Percentiles rank a stretch among this genome's conserved stretches.
Conservation (phyloP, 306 rosid genomes). For the Sindora glabra region DNA sequence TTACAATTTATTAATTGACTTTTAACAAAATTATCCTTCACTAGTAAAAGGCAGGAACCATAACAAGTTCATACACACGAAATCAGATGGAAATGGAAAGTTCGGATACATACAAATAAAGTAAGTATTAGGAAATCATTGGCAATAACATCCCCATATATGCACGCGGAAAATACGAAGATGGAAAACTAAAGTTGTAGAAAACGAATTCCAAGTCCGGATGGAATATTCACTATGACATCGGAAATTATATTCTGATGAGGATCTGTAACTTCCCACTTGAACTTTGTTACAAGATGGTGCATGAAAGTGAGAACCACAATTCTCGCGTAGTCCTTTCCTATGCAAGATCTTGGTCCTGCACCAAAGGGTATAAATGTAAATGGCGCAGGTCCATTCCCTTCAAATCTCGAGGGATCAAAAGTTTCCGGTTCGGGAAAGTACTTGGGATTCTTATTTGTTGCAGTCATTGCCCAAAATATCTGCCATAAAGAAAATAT, state of each 20-base stretch:
- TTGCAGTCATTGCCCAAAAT: slow-evolving; percentile 27
- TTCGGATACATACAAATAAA: too few species aligned
- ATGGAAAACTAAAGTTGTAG: not conserved
- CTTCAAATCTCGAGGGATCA: slow-evolving; percentile 38
- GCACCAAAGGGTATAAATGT: slow-evolving; percentile 30
- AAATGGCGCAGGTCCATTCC: slow-evolving; percentile 19
- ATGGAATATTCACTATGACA: slow-evolving; percentile 5
- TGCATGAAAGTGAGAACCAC: slow-evolving; percentile 28
- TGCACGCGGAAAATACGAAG: too few species aligned
- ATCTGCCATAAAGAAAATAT: slow-evolving; percentile 7
- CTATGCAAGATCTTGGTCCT: slow-evolving; percentile 34
- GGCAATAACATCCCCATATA: too few species aligned
- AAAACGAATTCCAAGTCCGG: slow-evolving; percentile 26
- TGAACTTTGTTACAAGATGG: slow-evolving; percentile 24
- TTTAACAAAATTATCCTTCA: too few species aligned
- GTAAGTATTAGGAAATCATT: too few species aligned
- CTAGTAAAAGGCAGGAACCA: too few species aligned
- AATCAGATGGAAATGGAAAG: too few species aligned
- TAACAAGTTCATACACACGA: too few species aligned
- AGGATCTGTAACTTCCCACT: slow-evolving; percentile 19
- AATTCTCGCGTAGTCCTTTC: slow-evolving; percentile 19
- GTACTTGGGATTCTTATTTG: slow-evolving; percentile 20
- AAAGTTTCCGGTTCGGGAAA: slow-evolving; percentile 27
- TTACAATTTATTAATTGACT: too few species aligned
- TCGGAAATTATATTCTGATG: slow-evolving; percentile 19